Percentiles rank a stretch among this genome's conserved stretches.
Conservation (phyloP, 1,139 yeast genomes). For the Yamadazyma membranifaciens region DNA sequence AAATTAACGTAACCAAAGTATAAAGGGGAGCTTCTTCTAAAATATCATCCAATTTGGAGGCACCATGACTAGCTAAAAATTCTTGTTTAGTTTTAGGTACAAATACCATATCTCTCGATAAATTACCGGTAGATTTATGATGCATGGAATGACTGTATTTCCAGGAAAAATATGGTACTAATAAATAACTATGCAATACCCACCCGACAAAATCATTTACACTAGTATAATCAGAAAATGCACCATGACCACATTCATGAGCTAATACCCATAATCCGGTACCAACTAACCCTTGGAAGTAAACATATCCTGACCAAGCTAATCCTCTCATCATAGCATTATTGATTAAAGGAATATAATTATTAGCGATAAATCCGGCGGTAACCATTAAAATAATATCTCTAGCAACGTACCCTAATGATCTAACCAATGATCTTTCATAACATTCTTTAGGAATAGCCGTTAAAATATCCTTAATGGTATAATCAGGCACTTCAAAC, state of each 20-base stretch:
- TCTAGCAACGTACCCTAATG: conserved; percentile 57
- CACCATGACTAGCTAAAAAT: conserved; percentile 29
- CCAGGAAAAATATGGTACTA: conserved; percentile 66
- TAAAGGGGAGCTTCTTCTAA: conserved; percentile 55
- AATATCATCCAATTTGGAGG: conserved; percentile 39
- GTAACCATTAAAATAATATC: conserved; percentile 47
- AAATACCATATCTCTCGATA: conserved; percentile 61
- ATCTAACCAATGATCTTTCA: conserved; percentile 48
- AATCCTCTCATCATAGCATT: conserved; percentile 43
- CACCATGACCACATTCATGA: conserved; percentile 68
- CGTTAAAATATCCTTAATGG: conserved; percentile 58
- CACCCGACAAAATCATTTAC: conserved; percentile 60
- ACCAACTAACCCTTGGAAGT: conserved; percentile 44
- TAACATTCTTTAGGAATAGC: conserved; percentile 66
- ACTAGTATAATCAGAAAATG: conserved; percentile 54
- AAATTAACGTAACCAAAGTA: conserved; percentile 41
- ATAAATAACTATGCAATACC: conserved; percentile 55
- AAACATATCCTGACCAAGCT: conserved; percentile 55
- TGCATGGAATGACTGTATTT: conserved; percentile 60
- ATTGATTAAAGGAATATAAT: conserved; percentile 50
- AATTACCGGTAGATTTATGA: conserved; percentile 63
- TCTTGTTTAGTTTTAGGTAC: conserved; percentile 54
- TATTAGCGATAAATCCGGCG: conserved; percentile 47
- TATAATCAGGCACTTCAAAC: conserved; percentile 60
- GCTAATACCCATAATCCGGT: conserved; percentile 65